Percentiles rank a stretch among this genome's conserved stretches.
Conservation (phyloP, 2,329 filamentous ascomycete species). For the Alternaria conjuncta region DNA sequence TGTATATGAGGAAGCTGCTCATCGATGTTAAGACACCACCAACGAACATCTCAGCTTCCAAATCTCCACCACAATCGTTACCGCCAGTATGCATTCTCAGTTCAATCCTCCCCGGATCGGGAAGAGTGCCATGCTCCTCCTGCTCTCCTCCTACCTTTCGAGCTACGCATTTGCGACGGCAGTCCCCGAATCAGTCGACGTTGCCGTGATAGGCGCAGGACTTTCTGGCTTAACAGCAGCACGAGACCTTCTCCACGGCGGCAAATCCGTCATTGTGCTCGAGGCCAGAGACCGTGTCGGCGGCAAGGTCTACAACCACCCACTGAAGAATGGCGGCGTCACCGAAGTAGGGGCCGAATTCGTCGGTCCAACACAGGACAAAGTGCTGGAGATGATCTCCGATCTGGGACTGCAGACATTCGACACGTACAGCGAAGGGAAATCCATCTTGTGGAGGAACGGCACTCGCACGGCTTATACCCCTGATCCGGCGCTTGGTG, state of each 20-base stretch:
- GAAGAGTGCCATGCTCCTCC: neutral
- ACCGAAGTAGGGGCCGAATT: slow-evolving; percentile 33
- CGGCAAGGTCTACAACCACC: slow-evolving; percentile 55
- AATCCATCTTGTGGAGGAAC: slow-evolving; percentile 24
- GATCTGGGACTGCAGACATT: slow-evolving; percentile 28
- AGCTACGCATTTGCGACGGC: neutral
- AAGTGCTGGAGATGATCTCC: slow-evolving; percentile 20
- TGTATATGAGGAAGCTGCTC: neutral
- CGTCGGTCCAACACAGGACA: slow-evolving; percentile 31
- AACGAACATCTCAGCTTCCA: neutral
- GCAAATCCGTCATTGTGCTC: slow-evolving; percentile 53
- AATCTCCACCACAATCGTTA: neutral
- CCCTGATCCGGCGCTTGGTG: slow-evolving; percentile 16
- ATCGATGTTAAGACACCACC: neutral
- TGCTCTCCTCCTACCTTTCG: neutral
- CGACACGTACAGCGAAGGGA: slow-evolving; percentile 19
- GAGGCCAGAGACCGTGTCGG: slow-evolving; percentile 60
- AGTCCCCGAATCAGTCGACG: slow-evolving; percentile 19
- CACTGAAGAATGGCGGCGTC: slow-evolving; percentile 25
- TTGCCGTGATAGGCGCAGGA: slow-evolving; percentile 56
- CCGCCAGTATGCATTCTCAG: neutral
- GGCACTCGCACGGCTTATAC: slow-evolving; percentile 13
- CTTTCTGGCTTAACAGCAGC: slow-evolving; percentile 35
- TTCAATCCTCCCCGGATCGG: neutral
- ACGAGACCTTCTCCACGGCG: slow-evolving; percentile 47